These are phyloP conservation scores for Mollisiaceae sp. DNA, from an alignment of 2,329 filamentous ascomycete genomes.

Conservation along the genomic window DNA sequence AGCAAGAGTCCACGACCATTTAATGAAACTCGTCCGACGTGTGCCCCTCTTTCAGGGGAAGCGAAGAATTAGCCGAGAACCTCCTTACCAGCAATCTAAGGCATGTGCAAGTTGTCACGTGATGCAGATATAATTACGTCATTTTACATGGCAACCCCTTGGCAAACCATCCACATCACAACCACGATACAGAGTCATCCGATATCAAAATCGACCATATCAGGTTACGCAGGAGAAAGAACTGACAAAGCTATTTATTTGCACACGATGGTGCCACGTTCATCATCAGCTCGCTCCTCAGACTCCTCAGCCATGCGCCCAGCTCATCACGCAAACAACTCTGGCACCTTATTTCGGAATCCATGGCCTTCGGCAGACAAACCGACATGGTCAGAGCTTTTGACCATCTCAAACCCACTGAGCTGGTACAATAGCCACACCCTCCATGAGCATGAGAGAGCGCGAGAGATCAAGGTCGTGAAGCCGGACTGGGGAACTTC, in stretches of 20 bases:
- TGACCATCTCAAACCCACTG: constrained; percentile 25
- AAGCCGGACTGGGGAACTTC: constrained; percentile 32
- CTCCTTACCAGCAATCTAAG: not conserved
- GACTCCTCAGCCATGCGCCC: constrained; percentile 9
- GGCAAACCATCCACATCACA: not conserved
- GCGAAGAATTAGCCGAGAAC: not conserved
- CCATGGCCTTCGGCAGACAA: constrained; percentile 35
- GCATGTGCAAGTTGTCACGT: not conserved
- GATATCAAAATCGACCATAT: no score
- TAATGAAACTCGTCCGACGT: not conserved
- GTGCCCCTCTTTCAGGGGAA: not conserved
- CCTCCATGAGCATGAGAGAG: constrained; percentile 23
- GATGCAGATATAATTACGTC: not conserved
- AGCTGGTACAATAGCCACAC: constrained; percentile 24
- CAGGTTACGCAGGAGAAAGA: no score
- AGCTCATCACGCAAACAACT: constrained; percentile 30
- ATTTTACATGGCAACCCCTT: not conserved
- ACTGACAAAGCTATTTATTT: not conserved
- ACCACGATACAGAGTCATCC: not conserved
- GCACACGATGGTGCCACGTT: not conserved
- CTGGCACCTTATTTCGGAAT: constrained; percentile 31
- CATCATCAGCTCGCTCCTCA: not conserved
- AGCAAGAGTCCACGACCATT: not conserved
- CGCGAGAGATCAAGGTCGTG: constrained; percentile 30
- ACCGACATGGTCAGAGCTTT: constrained; percentile 30